phyloP scores from a whole-genome alignment of 148 eudicot species.

The Arctostaphylos glauca region DNA sequence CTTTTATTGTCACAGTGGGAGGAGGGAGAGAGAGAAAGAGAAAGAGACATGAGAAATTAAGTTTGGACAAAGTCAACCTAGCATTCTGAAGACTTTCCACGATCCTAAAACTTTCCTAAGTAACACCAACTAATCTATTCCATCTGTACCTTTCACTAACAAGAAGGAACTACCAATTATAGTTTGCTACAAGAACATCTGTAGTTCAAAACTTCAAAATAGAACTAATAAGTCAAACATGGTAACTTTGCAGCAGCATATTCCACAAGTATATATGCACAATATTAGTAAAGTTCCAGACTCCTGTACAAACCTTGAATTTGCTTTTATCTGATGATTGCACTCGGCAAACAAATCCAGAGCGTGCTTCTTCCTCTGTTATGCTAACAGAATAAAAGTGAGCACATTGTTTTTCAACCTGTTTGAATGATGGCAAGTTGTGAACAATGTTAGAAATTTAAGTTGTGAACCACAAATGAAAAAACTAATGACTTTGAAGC shows the following conservation, averaged over 20 bases:
- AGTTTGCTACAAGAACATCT: neutral
- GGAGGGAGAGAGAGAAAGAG: too few species aligned
- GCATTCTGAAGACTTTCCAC: neutral
- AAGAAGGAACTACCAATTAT: neutral
- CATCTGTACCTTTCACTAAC: neutral
- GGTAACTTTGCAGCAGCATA: neutral
- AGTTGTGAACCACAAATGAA: neutral
- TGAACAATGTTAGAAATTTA: neutral
- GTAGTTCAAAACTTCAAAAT: too few species aligned
- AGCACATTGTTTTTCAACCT: conserved; percentile 95
- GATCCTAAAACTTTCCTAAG: neutral
- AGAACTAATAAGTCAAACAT: neutral
- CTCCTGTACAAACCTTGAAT: conserved; percentile 65
- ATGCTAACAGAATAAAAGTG: conserved; percentile 86
- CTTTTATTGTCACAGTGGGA: neutral
- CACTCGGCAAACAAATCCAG: conserved; percentile 84
- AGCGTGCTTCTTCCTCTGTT: conserved; percentile 74
- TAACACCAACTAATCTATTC: neutral
- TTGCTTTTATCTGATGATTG: conserved; percentile 87
- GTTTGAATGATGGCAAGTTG: conserved; percentile 22
- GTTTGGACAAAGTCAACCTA: neutral
- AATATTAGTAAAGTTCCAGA: neutral
- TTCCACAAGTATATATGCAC: neutral
- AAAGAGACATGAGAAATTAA: neutral
- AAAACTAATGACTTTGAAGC: neutral